Percentiles rank a stretch among this genome's conserved stretches.
These are phyloP conservation scores for Jasminum sambac DNA, from an alignment of 257 asterid species.

Conservation along the genomic window DNA sequence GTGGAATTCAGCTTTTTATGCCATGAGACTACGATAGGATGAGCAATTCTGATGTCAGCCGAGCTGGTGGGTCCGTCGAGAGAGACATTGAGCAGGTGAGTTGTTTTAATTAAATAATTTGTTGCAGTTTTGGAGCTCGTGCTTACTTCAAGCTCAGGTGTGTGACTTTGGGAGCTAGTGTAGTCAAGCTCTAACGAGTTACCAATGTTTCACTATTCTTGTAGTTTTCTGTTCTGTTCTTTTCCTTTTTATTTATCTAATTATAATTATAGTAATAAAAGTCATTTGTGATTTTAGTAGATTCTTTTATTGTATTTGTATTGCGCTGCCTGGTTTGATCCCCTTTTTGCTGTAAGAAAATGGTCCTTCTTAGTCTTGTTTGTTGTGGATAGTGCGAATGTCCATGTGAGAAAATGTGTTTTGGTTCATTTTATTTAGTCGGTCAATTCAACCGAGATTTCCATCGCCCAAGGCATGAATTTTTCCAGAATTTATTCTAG, in stretches of 20 bases:
- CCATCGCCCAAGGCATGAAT: background rate
- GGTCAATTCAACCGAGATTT: background rate
- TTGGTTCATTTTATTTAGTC: no score
- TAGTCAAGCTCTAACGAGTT: conserved; percentile 17
- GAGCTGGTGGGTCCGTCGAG: conserved; percentile 68
- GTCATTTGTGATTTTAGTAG: conserved; percentile 2
- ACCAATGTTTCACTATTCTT: background rate
- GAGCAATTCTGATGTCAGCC: conserved; percentile 59
- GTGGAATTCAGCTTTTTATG: conserved; percentile 28
- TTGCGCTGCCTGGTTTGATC: background rate
- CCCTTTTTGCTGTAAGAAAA: background rate
- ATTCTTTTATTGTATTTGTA: background rate
- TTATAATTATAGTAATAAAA: conserved; percentile 21
- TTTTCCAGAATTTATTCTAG: conserved; percentile 3
- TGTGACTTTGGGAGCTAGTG: background rate
- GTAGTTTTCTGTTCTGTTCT: background rate
- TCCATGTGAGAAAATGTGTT: background rate
- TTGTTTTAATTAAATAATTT: background rate
- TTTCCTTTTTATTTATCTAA: background rate
- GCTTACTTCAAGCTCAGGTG: background rate
- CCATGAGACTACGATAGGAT: conserved; percentile 55
- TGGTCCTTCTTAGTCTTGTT: conserved; percentile 8
- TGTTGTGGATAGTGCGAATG: background rate
- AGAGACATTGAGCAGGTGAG: conserved; percentile 77
- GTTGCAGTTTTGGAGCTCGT: conserved; percentile 7